Evolutionary conservation across 352 stramenopile genomes (phyloP), one percentile per base, ranked within the genome.

Genomic region (Aphanomyces stellatus): DNA sequence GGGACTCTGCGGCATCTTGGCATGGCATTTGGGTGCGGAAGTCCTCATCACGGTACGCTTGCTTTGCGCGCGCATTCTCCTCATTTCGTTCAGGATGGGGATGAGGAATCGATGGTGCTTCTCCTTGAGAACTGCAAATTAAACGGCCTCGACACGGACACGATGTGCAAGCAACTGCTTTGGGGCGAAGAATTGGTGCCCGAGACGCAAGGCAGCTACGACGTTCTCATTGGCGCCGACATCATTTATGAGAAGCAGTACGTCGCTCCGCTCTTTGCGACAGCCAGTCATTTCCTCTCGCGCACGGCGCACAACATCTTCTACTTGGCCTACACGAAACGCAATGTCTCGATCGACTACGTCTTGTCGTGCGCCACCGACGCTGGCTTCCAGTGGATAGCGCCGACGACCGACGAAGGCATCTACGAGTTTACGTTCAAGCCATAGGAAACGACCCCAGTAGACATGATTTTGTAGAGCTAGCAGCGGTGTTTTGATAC

Each of bases 191-290:
- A 76, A 51, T 41, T 85, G 24, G 71, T 81, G 22, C 55, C 55
- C 4, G 53, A 74, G 53, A 74, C 79, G 25, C 10, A 71, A 49
- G 69, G 79, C 53, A 85, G 73, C 51, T 87, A 81, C 57, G 77
- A 87, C 62, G 55, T 85, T 8, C 60, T 87, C 41, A 48, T 87
- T 19, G 79, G 79, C 15, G 79, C 79, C 22, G 79, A 87, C 53
- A 83, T 87, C 62, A 85, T 87, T 53, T 87, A 87, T 69, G 79
- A 87, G 51, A 71, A 82, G 65, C 75, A 82, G 30, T 76, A 79
- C 51, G 77, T 87, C 2, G 72, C 76, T 24, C 75, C 79, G 69
- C 72, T 87, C 15, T 83, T 87, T 48, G 57, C 79, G 24, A 85
- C 76, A 10, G 79, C 76, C 10, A 70, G 53, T 30, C 77, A 78